Evolutionary conservation across 2,329 filamentous ascomycete genomes (phyloP), one percentile per base, ranked within the genome.

Genomic region (Neonectria sp.): DNA sequence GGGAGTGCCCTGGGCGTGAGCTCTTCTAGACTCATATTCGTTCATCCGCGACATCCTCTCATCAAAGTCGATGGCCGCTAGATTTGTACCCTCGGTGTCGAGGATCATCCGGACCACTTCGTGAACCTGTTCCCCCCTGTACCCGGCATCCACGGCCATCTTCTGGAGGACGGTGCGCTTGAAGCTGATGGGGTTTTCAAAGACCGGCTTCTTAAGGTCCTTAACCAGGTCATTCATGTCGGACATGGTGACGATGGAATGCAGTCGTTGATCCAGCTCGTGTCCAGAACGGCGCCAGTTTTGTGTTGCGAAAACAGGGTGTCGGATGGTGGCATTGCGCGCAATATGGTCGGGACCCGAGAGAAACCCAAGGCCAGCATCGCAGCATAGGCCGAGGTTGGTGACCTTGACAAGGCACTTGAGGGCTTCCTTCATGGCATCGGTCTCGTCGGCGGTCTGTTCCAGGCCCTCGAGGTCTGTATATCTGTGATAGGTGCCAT

Each of bases 281-380:
- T 61, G 65, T 24, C 56, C 48, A 21, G 68, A 55, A 12, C 63
- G 73, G 33, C 72, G 74, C 74, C 76, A 76, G 45, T 78, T 69
- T 37, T 74, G 68, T 3, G 70, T 72, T 29, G 75, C 70, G 66
- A 84, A 84, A n/a, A 84, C 77, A 3, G 80, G 75, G 17, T 79
- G 76, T 6, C 69, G 76, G 37, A 69, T 66, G 2, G 80, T 81
- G 21, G 82, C 79, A 53, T 86, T 81, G 24, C 86, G 81, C 6
- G 82, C 81, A 52, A 85, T 85, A 21, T 84, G 79, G 75, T 92
- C 90, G 2, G 90, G 88, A 1, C 91, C 90, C 53, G 82, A 82
- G 12, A 93, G 83, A 84, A 90, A 93, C 12, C 92, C 92, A 43
- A 93, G 82, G 11, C 91, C 91, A 63, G 86, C 90, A 74, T 92